Evolutionary conservation across 768 basidiomycete species (phyloP).

Genomic region (Pholiota conissans): DNA sequence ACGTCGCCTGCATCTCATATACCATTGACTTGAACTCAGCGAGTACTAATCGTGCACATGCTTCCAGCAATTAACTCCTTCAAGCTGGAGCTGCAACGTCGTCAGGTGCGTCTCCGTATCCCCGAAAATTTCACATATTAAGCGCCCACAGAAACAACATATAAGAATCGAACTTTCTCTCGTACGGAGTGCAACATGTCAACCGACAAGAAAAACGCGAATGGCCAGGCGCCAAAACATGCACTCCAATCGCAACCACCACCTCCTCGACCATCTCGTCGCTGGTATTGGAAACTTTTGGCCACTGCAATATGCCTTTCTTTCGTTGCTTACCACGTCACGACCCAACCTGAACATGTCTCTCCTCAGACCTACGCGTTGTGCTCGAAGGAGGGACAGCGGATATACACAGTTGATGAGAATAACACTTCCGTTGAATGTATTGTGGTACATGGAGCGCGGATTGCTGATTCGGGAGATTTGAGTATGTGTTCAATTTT

Average conservation of each 20-base stretch:
- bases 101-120: no score
- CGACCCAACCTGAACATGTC: neutral
- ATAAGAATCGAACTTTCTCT: no score
- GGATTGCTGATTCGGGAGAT: slow-evolving; percentile 54
- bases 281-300: neutral
- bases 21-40: neutral
- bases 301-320: neutral
- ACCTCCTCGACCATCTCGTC: neutral
- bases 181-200: no score
- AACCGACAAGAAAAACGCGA: no score
- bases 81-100: neutral
- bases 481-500: slow-evolving; percentile 41
- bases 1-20: neutral
- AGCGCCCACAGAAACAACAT: no score
- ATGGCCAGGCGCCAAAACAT: no score
- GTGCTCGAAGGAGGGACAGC: slow-evolving; percentile 51
- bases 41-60: neutral
- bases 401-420: slow-evolving; percentile 69
- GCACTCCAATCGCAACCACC: no score
- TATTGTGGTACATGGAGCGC: slow-evolving; percentile 52
- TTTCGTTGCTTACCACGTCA: neutral
- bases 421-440: slow-evolving; percentile 54
- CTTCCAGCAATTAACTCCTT: neutral
- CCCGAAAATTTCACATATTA: no score
- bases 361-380: slow-evolving; percentile 46